Base-by-base conservation (phyloP, 2,329 filamentous ascomycete species). In the Stachybotrys elegans region DNA sequence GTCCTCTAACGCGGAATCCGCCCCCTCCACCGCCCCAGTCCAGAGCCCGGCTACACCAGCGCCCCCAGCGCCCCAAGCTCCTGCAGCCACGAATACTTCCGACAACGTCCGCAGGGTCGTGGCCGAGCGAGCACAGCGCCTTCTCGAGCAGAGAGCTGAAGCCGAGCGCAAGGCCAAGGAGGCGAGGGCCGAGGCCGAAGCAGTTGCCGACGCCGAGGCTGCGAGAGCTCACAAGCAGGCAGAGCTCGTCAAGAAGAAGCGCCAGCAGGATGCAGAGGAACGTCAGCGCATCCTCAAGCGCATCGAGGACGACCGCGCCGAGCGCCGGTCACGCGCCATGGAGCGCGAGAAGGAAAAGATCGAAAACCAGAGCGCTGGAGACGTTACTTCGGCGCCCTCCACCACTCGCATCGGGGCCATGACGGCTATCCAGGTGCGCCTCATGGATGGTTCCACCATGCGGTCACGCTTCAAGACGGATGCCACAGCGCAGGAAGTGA, bases 361-460 rank as follows among this genome's bases (percentile, higher is more conserved):
- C 4, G 59, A 59, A 8, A 51, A 40, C 8, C 52, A 58, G 2
- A 61, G 62, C 29, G 47, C 54, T 0, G 55, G 57, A 6, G 60
- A 63, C 14, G 55, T 59, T 2, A 53, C 60, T 2, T 50, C 59
- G 4, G 49, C 62, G 11, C 55, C 60, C 0, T 58, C 57, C 7
- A 56, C 55, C 5, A 59, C 51, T 16, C 57, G 47, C 25, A 25
- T 50, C 1, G 58, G 61, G 6, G 57, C 57, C 14, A 61, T 60
- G 53, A 61, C 67, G 1, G 78, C 84, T 16, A 69, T 96, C 1
- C 88, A 93, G 56, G 79, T 95, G 16, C 80, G 91, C 7, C 72
- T 95, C 0, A 86, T 94, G 45, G 89, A 96, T 58, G 92, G 92
- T 9, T 84, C 83, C 11, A 90, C 83, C 2, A 78, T 96, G 16